Evolutionary conservation across 306 rosid genomes (phyloP).

Genomic region (Vigna angularis): DNA sequence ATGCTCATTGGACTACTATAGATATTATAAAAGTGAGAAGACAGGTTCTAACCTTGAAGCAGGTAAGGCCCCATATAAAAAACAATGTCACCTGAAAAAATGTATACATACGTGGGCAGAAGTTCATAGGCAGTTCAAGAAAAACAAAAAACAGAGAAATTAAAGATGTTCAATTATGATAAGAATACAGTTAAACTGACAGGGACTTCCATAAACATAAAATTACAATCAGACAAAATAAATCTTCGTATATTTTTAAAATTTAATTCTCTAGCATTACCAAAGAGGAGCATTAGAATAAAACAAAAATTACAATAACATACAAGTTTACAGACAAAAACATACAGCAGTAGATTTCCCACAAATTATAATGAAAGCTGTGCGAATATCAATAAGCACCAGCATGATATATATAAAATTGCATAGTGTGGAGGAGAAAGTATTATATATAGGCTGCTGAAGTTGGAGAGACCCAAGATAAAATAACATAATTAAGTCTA

Average conservation of each 20-base stretch:
- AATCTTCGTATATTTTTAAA: slow-evolving; percentile 2
- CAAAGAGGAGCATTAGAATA: slow-evolving; percentile 3
- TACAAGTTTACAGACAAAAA: slow-evolving; percentile 28
- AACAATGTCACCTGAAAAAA: slow-evolving; percentile 75
- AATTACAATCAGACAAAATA: slow-evolving; percentile 26
- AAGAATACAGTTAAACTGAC: slow-evolving; percentile 26
- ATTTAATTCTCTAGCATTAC: slow-evolving; percentile 16
- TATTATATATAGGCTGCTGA: background rate
- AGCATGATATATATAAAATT: background rate
- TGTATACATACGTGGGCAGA: slow-evolving; percentile 5
- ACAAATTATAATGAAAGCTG: slow-evolving; percentile 19
- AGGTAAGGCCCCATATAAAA: slow-evolving; percentile 76
- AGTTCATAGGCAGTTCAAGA: slow-evolving; percentile 13
- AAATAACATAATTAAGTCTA: background rate
- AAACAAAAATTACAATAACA: slow-evolving; percentile 32
- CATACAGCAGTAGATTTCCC: slow-evolving; percentile 12
- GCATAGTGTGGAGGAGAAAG: background rate
- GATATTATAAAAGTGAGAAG: slow-evolving; percentile 33
- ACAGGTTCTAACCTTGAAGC: slow-evolving; percentile 82
- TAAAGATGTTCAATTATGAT: background rate
- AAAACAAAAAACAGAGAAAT: slow-evolving; percentile 14
- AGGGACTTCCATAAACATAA: slow-evolving; percentile 23
- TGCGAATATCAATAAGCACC: background rate
- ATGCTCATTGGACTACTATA: slow-evolving; percentile 7
- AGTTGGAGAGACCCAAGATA: slow-evolving; percentile 10